Evolutionary conservation across 768 basidiomycete species (phyloP), one percentile per base, ranked within the genome.

Genomic region (Epithele typhae): DNA sequence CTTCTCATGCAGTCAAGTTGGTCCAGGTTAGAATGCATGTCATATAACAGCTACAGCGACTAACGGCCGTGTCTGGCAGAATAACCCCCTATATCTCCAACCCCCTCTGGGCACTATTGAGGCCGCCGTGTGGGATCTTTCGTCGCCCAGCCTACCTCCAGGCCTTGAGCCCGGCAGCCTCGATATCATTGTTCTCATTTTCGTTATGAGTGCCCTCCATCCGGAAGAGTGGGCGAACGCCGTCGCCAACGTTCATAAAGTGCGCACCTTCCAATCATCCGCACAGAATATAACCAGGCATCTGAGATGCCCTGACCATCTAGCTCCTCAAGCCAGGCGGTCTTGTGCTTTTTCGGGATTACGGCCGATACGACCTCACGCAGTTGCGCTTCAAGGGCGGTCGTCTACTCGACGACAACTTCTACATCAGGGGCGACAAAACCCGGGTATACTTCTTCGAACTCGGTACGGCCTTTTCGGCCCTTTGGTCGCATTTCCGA

Each of bases 361-460:
- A 98, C 59, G 96, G 95, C 3, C 80, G 95, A 21, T 77, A 97
- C 60, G 95, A 99, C 61, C 78, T 99, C 37, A 90, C 96, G 1
- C 95, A 97, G 64, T 72, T 99, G 37, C 77, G 96, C 9, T 96
- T 99, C 74, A 96, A 92, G 65, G 75, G 76, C 5, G 82, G 85
- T 1, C 76, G 96, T 10, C 76, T 98, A 45, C 77, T 98, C 10
- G 88, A 92, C 35, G 92, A 94, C 38, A 94, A 96, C 62, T 84
- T 99, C 54, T 99, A 99, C 59, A 87, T 96, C 42, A 79, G 96
- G 30, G 96, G 96, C 0, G 96, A 99, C 68, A 94, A 92, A 59
- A 98, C 96, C 0, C 75, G 96, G 32, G 96, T 99, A 0, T 98
- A 97, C 66, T 99, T 98, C 64, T 99, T 99, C 55, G 87, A 90